phyloP scores from a whole-genome alignment of 1,284 basidiomycete species.

The Erythrobasidium hasegawianum region DNA sequence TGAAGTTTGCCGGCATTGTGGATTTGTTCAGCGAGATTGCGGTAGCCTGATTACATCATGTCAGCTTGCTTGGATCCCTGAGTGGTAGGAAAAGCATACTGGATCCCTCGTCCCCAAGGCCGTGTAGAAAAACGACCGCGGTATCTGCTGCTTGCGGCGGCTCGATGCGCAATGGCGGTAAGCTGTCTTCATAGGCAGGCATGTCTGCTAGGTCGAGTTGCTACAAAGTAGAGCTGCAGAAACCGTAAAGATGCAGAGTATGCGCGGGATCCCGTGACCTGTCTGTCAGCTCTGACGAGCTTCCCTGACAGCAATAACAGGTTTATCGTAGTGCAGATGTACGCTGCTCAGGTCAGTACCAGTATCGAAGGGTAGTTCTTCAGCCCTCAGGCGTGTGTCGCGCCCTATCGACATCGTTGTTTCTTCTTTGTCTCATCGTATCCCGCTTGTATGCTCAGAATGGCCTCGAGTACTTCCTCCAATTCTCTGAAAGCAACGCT shows the following conservation, averaged over 20 bases:
- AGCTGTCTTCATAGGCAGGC: slow-evolving; percentile 16
- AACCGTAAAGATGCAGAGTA: too few species aligned
- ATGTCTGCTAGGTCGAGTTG: neutral
- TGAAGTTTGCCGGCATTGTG: slow-evolving; percentile 26
- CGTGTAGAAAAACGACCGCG: slow-evolving; percentile 28
- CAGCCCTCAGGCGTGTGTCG: too few species aligned
- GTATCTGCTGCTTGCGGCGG: slow-evolving; percentile 14
- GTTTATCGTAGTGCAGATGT: too few species aligned
- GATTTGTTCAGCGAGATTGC: slow-evolving; percentile 31
- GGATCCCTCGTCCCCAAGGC: slow-evolving; percentile 28
- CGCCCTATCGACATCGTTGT: too few species aligned
- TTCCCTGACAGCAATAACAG: too few species aligned
- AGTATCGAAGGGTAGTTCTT: too few species aligned
- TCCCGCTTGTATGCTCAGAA: slow-evolving; percentile 19
- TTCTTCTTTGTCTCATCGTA: too few species aligned
- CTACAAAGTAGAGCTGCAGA: neutral
- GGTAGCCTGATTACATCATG: slow-evolving; percentile 4
- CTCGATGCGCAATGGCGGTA: slow-evolving; percentile 20
- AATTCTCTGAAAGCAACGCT: slow-evolving; percentile 56
- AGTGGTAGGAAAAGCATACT: neutral
- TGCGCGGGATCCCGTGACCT: too few species aligned
- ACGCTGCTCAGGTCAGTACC: too few species aligned
- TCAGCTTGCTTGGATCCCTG: neutral
- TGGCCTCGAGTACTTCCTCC: slow-evolving; percentile 3
- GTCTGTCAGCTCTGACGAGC: too few species aligned